Evolutionary conservation across 2,329 filamentous ascomycete species (phyloP).

Genomic region (Pseudocercospora eumusae): DNA sequence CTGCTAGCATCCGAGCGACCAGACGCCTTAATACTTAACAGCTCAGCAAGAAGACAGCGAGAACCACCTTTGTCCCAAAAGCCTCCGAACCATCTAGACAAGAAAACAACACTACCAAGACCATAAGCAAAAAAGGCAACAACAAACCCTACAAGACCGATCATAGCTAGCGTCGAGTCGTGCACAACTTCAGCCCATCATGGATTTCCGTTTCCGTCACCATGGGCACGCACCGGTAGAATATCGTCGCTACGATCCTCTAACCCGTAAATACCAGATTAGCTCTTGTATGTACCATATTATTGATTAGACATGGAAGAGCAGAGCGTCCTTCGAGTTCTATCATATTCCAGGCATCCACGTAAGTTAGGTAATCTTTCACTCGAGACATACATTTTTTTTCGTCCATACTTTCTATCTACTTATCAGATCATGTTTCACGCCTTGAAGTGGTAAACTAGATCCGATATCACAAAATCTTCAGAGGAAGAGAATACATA

Average conservation of each 20-base stretch:
- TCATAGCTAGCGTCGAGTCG: constrained; percentile 33
- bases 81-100: constrained; percentile 9
- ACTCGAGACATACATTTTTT: too few species aligned
- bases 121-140: constrained; percentile 7
- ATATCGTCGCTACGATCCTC: constrained; percentile 62
- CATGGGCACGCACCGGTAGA: constrained; percentile 63
- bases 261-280: constrained; percentile 58
- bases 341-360: too few species aligned
- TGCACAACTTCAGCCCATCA: constrained; percentile 37
- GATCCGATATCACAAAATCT: constrained; percentile 4
- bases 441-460: too few species aligned
- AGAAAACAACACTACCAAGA: background rate
- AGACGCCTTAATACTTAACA: constrained; percentile 7
- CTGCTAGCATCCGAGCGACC: constrained; percentile 13
- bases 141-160: constrained; percentile 17
- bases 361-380: too few species aligned
- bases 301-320: too few species aligned
- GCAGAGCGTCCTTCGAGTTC: too few species aligned
- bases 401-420: too few species aligned
- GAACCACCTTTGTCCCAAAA: background rate
- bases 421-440: too few species aligned
- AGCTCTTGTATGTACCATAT: constrained; percentile 61
- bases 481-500: constrained; percentile 25
- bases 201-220: constrained; percentile 30
- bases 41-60: background rate